Conservation (phyloP, 2,329 filamentous ascomycete genomes). For the Annulohypoxylon truncatum region DNA sequence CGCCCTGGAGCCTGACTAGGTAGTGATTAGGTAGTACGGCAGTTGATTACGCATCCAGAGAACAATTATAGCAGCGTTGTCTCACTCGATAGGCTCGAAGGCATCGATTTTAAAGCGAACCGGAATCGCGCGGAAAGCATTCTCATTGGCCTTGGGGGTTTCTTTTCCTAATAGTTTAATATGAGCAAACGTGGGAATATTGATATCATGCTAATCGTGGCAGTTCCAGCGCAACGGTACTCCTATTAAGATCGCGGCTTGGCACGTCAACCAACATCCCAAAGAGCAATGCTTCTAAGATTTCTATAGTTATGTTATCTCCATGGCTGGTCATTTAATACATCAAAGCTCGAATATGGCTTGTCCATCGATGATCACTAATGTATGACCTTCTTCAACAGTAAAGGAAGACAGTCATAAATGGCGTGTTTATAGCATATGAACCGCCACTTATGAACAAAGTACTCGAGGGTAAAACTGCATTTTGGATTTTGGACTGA, state of each 20-base stretch:
- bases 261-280: not conserved
- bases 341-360: not conserved
- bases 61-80: slow-evolving; percentile 20
- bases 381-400: not conserved
- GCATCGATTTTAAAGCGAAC: slow-evolving; percentile 3
- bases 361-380: not conserved
- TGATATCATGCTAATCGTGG: not conserved
- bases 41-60: not conserved
- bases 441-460: not conserved
- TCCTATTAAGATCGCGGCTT: slow-evolving; percentile 4
- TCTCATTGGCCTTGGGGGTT: slow-evolving; percentile 11
- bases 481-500: not conserved
- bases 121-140: slow-evolving; percentile 3
- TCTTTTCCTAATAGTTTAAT: slow-evolving; percentile 14
- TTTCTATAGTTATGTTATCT: slow-evolving; percentile 10
- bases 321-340: not conserved
- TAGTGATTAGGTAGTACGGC: not conserved
- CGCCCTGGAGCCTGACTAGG: not conserved
- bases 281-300: not conserved
- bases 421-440: not conserved
- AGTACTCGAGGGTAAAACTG: not conserved
- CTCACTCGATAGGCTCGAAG: not conserved
- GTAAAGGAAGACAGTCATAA: not conserved
- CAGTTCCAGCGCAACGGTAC: slow-evolving; percentile 14
- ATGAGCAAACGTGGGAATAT: slow-evolving; percentile 4